Evolutionary conservation across 805 yeast genomes (phyloP).

Genomic region (Lipomyces yamadae): DNA sequence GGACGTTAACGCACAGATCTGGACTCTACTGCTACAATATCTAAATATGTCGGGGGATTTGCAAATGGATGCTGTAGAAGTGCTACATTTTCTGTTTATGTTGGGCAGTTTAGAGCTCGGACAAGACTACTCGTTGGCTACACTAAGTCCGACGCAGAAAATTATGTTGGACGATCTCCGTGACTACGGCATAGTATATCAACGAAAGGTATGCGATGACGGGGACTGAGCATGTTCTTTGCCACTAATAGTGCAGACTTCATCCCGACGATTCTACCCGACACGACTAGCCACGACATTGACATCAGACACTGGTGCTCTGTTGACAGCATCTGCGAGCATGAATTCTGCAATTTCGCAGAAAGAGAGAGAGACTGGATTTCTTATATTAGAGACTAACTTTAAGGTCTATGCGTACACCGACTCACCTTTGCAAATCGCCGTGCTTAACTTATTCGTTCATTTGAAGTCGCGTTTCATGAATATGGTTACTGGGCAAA

Average conservation of each 20-base stretch:
- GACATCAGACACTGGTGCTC: constrained; percentile 78
- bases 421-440: constrained; percentile 86
- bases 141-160: constrained; percentile 77
- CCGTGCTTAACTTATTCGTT: constrained; percentile 85
- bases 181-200: constrained; percentile 89
- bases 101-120: constrained; percentile 92
- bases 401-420: constrained; percentile 70
- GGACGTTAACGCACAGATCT: constrained; percentile 90
- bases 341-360: constrained; percentile 65
- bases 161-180: constrained; percentile 86
- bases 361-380: constrained; percentile 53
- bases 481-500: constrained; percentile 90
- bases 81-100: constrained; percentile 89
- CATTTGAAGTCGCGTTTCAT: constrained; percentile 82
- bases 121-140: constrained; percentile 73
- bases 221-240: background rate
- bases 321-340: constrained; percentile 74
- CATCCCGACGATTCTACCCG: constrained; percentile 76
- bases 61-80: constrained; percentile 95
- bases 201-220: constrained; percentile 48
- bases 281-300: constrained; percentile 87
- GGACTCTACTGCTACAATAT: constrained; percentile 90
- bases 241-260: constrained; percentile 43
- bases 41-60: constrained; percentile 80
- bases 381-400: constrained; percentile 89